phyloP scores from a whole-genome alignment of 2,329 filamentous ascomycete genomes.

The Colletotrichum sojae region DNA sequence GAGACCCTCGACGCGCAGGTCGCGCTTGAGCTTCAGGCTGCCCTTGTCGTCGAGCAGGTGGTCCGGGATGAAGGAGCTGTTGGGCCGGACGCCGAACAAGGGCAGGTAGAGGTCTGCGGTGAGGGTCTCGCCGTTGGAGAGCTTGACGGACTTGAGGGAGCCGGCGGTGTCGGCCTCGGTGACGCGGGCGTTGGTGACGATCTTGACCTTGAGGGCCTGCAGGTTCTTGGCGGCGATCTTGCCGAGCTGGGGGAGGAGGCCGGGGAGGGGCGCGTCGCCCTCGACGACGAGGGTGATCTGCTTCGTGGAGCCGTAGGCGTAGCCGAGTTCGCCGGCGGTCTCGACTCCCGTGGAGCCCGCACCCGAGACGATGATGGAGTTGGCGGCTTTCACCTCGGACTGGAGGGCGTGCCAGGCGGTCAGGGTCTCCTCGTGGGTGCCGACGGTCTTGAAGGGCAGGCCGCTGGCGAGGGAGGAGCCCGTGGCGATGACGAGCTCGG shows the following conservation, averaged over 20 bases:
- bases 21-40: conserved; percentile 44
- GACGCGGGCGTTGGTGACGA: conserved; percentile 57
- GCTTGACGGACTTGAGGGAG: conserved; percentile 50
- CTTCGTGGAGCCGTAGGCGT: conserved; percentile 48
- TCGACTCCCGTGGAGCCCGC: conserved; percentile 57
- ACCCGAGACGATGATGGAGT: conserved; percentile 55
- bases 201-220: conserved; percentile 58
- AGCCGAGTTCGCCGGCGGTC: conserved; percentile 53
- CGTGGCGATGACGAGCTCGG: conserved; percentile 69
- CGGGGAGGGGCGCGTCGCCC: conserved; percentile 38
- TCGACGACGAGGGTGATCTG: conserved; percentile 45
- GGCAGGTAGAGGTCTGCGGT: conserved; percentile 49
- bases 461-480: conserved; percentile 60
- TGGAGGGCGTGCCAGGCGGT: conserved; percentile 52
- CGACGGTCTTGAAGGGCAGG: conserved; percentile 64
- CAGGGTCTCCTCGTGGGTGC: conserved; percentile 59
- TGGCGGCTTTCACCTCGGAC: conserved; percentile 45
- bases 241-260: conserved; percentile 50
- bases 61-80: conserved; percentile 46
- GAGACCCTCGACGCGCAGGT: conserved; percentile 43
- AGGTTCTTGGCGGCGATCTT: conserved; percentile 56
- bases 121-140: conserved; percentile 49
- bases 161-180: conserved; percentile 43
- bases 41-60: conserved; percentile 45
- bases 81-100: conserved; percentile 47